These are phyloP conservation scores for Botrytis galanthina DNA, from an alignment of 2,329 filamentous ascomycete species.

Conservation along the genomic window DNA sequence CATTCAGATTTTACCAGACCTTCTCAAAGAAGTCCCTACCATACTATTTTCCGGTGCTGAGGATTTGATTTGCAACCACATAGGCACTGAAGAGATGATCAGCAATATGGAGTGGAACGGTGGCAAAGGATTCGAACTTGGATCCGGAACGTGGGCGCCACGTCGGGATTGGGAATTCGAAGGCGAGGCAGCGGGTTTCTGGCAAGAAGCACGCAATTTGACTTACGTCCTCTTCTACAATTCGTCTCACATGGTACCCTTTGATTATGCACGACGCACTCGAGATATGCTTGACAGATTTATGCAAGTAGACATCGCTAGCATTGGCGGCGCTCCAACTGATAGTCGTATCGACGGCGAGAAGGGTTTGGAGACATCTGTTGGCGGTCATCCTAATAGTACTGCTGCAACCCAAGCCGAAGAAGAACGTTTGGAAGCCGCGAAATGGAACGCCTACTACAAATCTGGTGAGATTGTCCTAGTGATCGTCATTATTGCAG, in stretches of 20 bases:
- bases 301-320: constrained; percentile 86
- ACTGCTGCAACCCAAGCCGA: constrained; percentile 63
- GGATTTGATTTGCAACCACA: constrained; percentile 95
- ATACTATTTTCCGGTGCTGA: constrained; percentile 90
- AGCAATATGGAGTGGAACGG: constrained; percentile 89
- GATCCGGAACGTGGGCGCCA: constrained; percentile 86
- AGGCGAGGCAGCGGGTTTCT: constrained; percentile 81
- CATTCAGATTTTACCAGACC: constrained; percentile 69
- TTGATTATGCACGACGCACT: constrained; percentile 80
- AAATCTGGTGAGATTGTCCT: constrained; percentile 69
- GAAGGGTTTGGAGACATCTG: constrained; percentile 63
- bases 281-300: constrained; percentile 98
- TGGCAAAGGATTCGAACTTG: constrained; percentile 84
- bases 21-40: constrained; percentile 75
- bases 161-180: constrained; percentile 93
- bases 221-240: constrained; percentile 97
- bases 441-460: constrained; percentile 69
- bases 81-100: constrained; percentile 90
- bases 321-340: constrained; percentile 71
- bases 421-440: constrained; percentile 60
- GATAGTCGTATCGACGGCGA: constrained; percentile 70
- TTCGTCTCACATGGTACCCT: constrained; percentile 96
- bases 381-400: constrained; percentile 66
- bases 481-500: constrained; percentile 63
- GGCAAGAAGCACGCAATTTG: constrained; percentile 90